Evolutionary conservation across 2,329 filamentous ascomycete genomes (phyloP).

Genomic region (Talaromyces atroroseus): DNA sequence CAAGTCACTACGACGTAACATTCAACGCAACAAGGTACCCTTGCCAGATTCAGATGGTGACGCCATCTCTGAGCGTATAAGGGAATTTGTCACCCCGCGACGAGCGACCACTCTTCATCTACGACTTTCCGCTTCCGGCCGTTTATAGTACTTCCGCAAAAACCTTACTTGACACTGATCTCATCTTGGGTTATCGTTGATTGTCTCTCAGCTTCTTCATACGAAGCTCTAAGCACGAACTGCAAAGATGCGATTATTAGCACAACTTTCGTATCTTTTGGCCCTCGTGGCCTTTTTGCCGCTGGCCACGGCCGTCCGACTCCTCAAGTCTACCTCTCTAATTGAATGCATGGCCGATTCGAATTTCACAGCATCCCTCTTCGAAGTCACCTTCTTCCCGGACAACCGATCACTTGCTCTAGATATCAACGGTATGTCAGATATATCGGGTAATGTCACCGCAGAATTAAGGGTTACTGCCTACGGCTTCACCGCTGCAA

Average conservation of each 20-base stretch:
- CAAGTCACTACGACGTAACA: constrained; percentile 4
- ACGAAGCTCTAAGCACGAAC: not conserved
- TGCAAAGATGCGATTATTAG: constrained; percentile 27
- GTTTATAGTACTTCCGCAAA: not conserved
- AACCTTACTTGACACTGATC: not conserved
- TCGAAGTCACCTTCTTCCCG: constrained; percentile 65
- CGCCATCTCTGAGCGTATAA: constrained; percentile 3
- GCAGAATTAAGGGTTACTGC: constrained; percentile 72
- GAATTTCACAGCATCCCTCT: constrained; percentile 79
- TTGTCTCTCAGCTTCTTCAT: not conserved
- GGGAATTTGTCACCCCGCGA: constrained; percentile 3
- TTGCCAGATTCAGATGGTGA: constrained; percentile 9
- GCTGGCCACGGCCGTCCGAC: constrained; percentile 54
- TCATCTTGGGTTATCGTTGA: not conserved
- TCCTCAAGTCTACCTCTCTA: constrained; percentile 77
- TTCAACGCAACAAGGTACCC: constrained; percentile 1
- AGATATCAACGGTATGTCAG: constrained; percentile 74
- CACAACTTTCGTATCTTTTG: constrained; percentile 31
- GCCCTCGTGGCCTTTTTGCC: constrained; percentile 38
- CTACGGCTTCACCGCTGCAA: constrained; percentile 73
- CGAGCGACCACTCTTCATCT: not conserved
- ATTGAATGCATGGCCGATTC: constrained; percentile 80
- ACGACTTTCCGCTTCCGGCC: constrained; percentile 12
- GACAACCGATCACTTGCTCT: constrained; percentile 67
- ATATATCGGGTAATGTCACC: constrained; percentile 73